Conservation (phyloP, 768 basidiomycete species). For the Podaxis sp. region DNA sequence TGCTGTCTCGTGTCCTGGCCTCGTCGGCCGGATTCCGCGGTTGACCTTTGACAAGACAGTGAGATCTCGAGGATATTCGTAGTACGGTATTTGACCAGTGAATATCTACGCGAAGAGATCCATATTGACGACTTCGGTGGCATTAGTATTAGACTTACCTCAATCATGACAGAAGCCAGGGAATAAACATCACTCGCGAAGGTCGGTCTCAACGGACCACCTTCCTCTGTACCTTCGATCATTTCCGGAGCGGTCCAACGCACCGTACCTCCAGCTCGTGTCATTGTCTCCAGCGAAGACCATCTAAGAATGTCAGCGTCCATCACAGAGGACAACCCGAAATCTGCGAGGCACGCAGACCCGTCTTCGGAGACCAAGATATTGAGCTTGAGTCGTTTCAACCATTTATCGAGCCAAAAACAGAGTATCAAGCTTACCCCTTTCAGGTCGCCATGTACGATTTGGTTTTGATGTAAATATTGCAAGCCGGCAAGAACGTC, state of each 20-base stretch:
- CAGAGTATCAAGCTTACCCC: conserved; percentile 12
- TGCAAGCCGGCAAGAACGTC: conserved; percentile 16
- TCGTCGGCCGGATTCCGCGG: conserved; percentile 15
- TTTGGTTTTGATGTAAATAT: conserved; percentile 16
- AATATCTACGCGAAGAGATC: conserved; percentile 13
- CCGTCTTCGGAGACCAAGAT: background rate
- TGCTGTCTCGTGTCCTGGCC: background rate
- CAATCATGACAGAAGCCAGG: conserved; percentile 18
- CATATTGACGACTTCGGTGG: no score
- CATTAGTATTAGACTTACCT: conserved; percentile 8
- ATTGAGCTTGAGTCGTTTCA: background rate
- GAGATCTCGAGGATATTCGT: conserved; percentile 17
- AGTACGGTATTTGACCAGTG: conserved; percentile 21
- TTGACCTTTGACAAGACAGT: conserved; percentile 19
- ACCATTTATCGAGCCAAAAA: background rate
- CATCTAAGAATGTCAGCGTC: background rate
- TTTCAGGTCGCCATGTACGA: conserved; percentile 22
- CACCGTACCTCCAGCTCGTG: background rate
- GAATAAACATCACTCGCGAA: conserved; percentile 19
- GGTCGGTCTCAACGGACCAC: background rate
- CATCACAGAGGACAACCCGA: conserved; percentile 1
- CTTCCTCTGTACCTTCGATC: conserved; percentile 8
- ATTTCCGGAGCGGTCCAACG: conserved; percentile 7
- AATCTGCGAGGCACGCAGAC: conserved; percentile 3
- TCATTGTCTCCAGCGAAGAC: conserved; percentile 7